Conservation (phyloP, 2,329 filamentous ascomycete genomes). For the Thyridium curvatum region DNA sequence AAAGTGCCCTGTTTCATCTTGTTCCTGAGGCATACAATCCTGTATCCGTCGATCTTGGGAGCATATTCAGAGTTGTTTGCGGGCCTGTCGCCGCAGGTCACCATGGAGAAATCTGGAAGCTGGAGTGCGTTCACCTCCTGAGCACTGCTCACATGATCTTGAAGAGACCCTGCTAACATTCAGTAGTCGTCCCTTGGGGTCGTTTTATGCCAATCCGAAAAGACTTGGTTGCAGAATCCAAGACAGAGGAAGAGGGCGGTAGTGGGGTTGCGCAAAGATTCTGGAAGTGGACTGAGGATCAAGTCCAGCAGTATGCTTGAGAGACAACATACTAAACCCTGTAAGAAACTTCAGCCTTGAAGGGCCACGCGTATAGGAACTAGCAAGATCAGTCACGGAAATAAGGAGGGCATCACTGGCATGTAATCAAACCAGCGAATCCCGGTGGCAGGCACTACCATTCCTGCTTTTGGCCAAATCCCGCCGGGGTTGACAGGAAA, state of each 20-base stretch:
- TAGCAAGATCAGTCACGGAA: no score
- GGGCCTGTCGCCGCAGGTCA: conserved; percentile 26
- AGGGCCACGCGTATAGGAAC: no score
- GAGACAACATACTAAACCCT: no score
- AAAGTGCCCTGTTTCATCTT: conserved; percentile 1
- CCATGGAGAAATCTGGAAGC: conserved; percentile 15
- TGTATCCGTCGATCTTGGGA: conserved; percentile 16
- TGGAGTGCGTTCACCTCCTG: conserved; percentile 13
- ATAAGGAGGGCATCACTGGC: no score
- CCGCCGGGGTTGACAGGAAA: no score
- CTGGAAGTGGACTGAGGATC: conserved; percentile 34
- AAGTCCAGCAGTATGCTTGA: conserved; percentile 20
- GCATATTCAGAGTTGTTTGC: conserved; percentile 33
- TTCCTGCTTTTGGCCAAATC: no score
- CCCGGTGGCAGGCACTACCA: no score
- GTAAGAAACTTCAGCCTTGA: no score
- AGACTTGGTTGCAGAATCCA: conserved; percentile 19
- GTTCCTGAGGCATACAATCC: no score
- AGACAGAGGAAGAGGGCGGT: conserved; percentile 27
- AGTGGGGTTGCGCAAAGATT: conserved; percentile 27
- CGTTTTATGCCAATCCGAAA: conserved; percentile 22
- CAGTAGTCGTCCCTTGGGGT: conserved; percentile 29
- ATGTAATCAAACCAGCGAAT: no score
- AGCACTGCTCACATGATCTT: not conserved
- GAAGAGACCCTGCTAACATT: not conserved